Percentiles rank a stretch among this genome's conserved stretches.
These are phyloP conservation scores for Tulasnella sp. DNA, from an alignment of 768 basidiomycete genomes.

Conservation along the genomic window DNA sequence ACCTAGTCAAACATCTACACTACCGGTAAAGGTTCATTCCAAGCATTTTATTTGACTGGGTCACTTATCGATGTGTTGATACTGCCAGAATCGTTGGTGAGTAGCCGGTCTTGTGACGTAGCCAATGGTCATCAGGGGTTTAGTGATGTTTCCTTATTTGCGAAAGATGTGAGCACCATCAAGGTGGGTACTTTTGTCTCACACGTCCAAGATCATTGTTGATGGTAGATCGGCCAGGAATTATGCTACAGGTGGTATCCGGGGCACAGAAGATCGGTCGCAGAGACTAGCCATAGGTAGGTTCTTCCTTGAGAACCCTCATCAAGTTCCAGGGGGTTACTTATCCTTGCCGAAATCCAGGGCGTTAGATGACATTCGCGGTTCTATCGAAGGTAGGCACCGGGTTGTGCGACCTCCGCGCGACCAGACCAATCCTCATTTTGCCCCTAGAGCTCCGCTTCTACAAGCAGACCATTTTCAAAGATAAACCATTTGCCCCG, in stretches of 20 bases:
- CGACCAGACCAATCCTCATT: neutral
- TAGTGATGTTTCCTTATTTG: neutral
- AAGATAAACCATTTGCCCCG: too few species aligned
- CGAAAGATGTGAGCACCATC: constrained; percentile 67
- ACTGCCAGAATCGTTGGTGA: constrained; percentile 52
- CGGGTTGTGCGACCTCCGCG: neutral
- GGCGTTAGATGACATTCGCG: constrained; percentile 69
- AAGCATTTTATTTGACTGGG: constrained; percentile 24
- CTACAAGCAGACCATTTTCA: constrained; percentile 66
- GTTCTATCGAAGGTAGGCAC: constrained; percentile 54
- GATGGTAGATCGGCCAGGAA: constrained; percentile 38
- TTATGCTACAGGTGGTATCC: constrained; percentile 63
- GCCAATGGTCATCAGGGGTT: too few species aligned
- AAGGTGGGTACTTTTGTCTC: constrained; percentile 36
- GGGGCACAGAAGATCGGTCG: constrained; percentile 19
- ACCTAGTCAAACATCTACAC: constrained; percentile 47
- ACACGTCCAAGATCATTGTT: neutral
- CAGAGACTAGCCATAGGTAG: constrained; percentile 51
- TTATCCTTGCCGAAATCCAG: constrained; percentile 29
- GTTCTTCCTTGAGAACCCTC: constrained; percentile 13
- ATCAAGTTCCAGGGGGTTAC: neutral
- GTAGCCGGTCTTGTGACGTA: constrained; percentile 23
- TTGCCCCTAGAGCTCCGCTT: constrained; percentile 51
- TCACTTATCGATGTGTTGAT: constrained; percentile 57
- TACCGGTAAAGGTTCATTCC: constrained; percentile 28